Percentiles rank a stretch among this genome's conserved stretches.
Conservation (phyloP, 768 basidiomycete species). For the Termitomyces sp. region DNA sequence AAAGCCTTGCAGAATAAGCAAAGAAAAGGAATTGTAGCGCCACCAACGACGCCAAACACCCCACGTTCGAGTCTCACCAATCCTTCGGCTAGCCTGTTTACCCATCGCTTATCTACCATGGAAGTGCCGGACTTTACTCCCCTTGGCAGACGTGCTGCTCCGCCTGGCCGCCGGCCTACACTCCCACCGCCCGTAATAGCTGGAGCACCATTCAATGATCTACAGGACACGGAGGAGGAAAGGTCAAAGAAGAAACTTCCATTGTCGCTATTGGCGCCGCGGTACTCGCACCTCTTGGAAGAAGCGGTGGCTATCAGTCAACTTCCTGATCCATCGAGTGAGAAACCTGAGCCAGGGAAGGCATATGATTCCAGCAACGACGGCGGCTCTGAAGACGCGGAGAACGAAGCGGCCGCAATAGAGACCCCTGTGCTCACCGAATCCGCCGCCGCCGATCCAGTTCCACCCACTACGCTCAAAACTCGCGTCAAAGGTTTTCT, state of each 20-base stretch:
- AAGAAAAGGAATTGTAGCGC: conserved; percentile 48
- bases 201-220: conserved; percentile 27
- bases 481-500: conserved; percentile 51
- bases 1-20: conserved; percentile 58
- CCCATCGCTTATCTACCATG: conserved; percentile 20
- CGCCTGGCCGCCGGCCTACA: conserved; percentile 17
- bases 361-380: not conserved
- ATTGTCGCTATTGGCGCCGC: conserved; percentile 41
- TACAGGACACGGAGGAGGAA: conserved; percentile 11
- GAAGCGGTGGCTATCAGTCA: conserved; percentile 42
- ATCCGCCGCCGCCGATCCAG: not conserved
- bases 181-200: conserved; percentile 16
- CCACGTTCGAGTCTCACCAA: conserved; percentile 12
- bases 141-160: conserved; percentile 28
- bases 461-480: conserved; percentile 28
- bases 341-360: not conserved
- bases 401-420: not conserved
- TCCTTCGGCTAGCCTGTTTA: not conserved
- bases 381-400: not conserved
- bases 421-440: not conserved
- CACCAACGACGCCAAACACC: conserved; percentile 41
- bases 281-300: conserved; percentile 54
- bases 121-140: conserved; percentile 53
- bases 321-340: conserved; percentile 3
- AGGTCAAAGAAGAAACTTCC: conserved; percentile 24